phyloP scores from a whole-genome alignment of 2,329 filamentous ascomycete genomes.

The Zasmidium angulare region DNA sequence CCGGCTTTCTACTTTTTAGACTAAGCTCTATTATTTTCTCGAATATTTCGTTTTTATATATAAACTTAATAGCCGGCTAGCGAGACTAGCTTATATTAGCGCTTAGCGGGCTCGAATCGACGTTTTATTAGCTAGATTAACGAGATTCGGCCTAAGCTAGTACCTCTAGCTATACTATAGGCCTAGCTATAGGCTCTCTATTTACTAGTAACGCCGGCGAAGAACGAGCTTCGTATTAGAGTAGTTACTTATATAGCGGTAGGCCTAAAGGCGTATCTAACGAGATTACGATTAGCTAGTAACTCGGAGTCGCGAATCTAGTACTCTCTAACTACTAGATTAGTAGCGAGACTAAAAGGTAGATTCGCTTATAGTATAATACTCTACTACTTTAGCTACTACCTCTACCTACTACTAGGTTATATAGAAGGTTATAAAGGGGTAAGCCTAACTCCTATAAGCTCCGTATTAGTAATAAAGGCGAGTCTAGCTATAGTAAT shows the following conservation, averaged over 20 bases:
- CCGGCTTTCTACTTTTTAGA: neutral
- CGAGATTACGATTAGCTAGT: neutral
- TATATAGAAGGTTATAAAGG: neutral
- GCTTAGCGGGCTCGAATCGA: too few relatives aligned
- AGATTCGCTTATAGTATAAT: neutral
- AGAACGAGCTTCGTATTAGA: neutral
- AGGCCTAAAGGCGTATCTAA: neutral
- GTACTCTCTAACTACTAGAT: neutral
- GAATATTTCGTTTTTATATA: neutral
- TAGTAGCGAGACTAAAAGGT: neutral
- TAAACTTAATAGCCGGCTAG: neutral
- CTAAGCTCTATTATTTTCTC: neutral
- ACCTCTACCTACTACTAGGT: neutral
- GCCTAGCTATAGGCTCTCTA: neutral
- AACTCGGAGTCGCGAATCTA: neutral
- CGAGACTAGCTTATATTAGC: neutral
- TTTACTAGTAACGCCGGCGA: neutral
- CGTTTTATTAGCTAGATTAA: neutral
- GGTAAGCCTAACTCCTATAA: neutral
- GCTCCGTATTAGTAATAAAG: neutral
- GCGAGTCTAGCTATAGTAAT: neutral
- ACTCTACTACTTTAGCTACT: neutral
- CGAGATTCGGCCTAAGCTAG: neutral
- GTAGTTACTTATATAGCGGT: neutral
- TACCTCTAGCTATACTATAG: neutral